Evolutionary conservation across 768 basidiomycete species (phyloP), one percentile per base, ranked within the genome.

Genomic region (Boletales sp.): DNA sequence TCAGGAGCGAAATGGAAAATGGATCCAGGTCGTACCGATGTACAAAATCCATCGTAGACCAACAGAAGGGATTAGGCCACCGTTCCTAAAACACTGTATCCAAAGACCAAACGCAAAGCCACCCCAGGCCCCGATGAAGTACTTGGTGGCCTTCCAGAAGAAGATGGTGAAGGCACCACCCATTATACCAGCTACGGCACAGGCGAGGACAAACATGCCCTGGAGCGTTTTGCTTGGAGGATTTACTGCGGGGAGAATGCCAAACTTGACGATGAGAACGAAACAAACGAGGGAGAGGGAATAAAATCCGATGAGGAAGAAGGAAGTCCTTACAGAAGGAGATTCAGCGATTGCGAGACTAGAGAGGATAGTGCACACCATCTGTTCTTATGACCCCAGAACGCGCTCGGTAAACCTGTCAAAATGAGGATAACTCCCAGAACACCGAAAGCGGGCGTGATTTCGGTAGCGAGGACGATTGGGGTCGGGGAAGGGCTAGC

Each of bases 331-430:
- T 64, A 40, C 56, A 56, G 61, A 48, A 44, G 42, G 41, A 41
- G 41, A 51, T 42, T 56, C 14, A 53, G 50, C 40, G 56, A 49
- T 34, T 15, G 18, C 11, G 42, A 13, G 34, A 18, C 14, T 10
- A 18, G 42, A 18, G 18, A 44, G 45, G 38, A 49, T 46, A 41
- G 10, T 37, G 72, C 79, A 37, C 62, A 88, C 93, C 94, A 95
- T 78, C 93, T 75, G 67, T 96, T 94, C 77, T 95, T 95, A 72
- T 94, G 92, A 18, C 94, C 94, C 72, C 90, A 85, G 58, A 92
- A 91, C 4, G 90, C 88, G 46, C 90, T 88, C 9, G 92, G 91
- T 7, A 94, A 73, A 41, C 94, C 94, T 9, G 90, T 92, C 43
- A 96, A 62, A 57, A 96, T 92, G 64, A 97, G 82, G 53, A 96